Conservation (phyloP, 345 rosid species). For the Hevea brasiliensis region DNA sequence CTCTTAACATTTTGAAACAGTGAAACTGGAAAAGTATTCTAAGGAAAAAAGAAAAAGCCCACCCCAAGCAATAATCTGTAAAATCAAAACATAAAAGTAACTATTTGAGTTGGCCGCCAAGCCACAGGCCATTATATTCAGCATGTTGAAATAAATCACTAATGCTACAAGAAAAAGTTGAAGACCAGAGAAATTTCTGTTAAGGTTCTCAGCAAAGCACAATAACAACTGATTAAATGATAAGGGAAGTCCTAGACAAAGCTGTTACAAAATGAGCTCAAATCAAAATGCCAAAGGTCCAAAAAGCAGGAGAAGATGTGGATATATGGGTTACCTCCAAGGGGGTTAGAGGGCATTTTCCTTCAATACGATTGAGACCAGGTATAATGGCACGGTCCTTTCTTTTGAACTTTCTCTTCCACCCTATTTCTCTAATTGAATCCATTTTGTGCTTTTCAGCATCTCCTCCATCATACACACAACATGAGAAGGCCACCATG, state of each 20-base stretch:
- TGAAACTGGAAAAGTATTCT: background rate
- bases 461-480: conserved; percentile 80
- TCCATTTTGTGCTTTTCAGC: conserved; percentile 71
- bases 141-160: conserved; percentile 3
- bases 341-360: conserved; percentile 94
- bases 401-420: conserved; percentile 86
- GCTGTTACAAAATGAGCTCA: background rate
- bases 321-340: conserved; percentile 61
- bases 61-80: background rate
- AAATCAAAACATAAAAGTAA: background rate
- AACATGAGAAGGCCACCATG: conserved; percentile 98
- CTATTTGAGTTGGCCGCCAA: background rate
- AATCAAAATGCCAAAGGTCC: conserved; percentile 9
- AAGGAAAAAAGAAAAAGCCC: background rate
- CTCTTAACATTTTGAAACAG: background rate
- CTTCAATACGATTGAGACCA: conserved; percentile 72
- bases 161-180: background rate
- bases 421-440: conserved; percentile 60
- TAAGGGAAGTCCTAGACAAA: background rate
- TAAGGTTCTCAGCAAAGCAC: background rate
- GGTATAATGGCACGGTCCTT: conserved; percentile 62
- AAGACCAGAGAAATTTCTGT: background rate
- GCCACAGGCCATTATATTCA: background rate
- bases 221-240: background rate
- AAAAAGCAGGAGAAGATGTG: conserved; percentile 7